Evolutionary conservation across 805 yeast genomes (phyloP).

Genomic region (Ogataea kodamae): DNA sequence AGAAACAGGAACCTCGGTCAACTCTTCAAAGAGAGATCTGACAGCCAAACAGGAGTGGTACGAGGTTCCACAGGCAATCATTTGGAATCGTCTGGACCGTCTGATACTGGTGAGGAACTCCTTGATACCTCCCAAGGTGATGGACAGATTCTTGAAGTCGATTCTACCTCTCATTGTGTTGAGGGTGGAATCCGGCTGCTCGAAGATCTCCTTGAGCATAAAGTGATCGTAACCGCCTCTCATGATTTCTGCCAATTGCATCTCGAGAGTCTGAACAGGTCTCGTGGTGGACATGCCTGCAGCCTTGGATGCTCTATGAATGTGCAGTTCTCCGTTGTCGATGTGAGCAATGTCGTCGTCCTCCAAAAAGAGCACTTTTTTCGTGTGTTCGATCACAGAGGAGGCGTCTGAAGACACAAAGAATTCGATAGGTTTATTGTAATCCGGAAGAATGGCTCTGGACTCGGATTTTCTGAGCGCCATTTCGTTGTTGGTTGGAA

Average conservation of each 20-base stretch:
- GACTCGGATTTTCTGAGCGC: slow-evolving; percentile 49
- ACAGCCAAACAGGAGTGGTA: slow-evolving; percentile 98
- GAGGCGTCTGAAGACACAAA: slow-evolving; percentile 96
- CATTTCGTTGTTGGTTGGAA: slow-evolving; percentile 20
- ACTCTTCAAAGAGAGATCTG: slow-evolving; percentile 92
- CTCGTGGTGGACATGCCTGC: slow-evolving; percentile 91
- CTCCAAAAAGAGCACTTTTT: slow-evolving; percentile 91
- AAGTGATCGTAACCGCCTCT: slow-evolving; percentile 94
- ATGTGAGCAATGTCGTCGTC: slow-evolving; percentile 99
- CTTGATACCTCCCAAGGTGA: slow-evolving; percentile 87
- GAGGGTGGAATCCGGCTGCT: slow-evolving; percentile 97
- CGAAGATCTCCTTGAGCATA: slow-evolving; percentile 98
- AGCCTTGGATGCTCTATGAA: slow-evolving; percentile 89
- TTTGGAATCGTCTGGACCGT: slow-evolving; percentile 90
- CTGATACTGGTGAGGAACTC: slow-evolving; percentile 83
- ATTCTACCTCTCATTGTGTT: slow-evolving; percentile 99
- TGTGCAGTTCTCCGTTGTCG: slow-evolving; percentile 96
- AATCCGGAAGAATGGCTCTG: slow-evolving; percentile 91
- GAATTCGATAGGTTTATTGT: slow-evolving; percentile 90
- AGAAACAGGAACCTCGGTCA: slow-evolving; percentile 89
- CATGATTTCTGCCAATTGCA: slow-evolving; percentile 97
- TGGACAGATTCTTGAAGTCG: slow-evolving; percentile 75
- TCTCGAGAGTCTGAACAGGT: slow-evolving; percentile 92
- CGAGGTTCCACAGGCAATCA: slow-evolving; percentile 99
- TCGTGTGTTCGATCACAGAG: slow-evolving; percentile 93